These are phyloP conservation scores for Phytophthora litchii DNA, from an alignment of 352 stramenopile species.

Conservation along the genomic window DNA sequence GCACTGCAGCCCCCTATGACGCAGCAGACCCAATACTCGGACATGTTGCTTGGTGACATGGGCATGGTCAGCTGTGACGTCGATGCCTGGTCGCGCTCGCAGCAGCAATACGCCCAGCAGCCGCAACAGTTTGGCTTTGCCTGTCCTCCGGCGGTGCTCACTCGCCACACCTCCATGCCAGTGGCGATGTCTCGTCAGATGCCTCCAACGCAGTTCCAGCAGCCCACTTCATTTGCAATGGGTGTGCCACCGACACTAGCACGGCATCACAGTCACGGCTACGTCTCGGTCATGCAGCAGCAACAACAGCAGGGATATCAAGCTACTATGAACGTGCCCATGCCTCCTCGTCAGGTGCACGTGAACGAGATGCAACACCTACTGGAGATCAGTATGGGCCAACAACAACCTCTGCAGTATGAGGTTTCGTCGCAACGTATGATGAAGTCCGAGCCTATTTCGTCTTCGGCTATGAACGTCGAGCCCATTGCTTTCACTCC, in stretches of 20 bases:
- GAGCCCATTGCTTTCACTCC: slow-evolving; percentile 72
- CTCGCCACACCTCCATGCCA: slow-evolving; percentile 71
- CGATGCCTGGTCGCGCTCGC: slow-evolving; percentile 51
- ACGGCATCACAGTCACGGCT: slow-evolving; percentile 74
- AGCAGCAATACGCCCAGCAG: slow-evolving; percentile 39
- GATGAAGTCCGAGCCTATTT: slow-evolving; percentile 39
- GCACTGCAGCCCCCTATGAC: slow-evolving; percentile 24
- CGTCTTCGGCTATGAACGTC: slow-evolving; percentile 45
- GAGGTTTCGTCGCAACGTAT: slow-evolving; percentile 18
- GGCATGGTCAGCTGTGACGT: slow-evolving; percentile 74
- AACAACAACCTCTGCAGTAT: slow-evolving; percentile 57
- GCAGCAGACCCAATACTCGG: slow-evolving; percentile 37
- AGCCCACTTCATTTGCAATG: slow-evolving; percentile 37
- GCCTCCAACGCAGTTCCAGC: slow-evolving; percentile 26
- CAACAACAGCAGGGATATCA: slow-evolving; percentile 36
- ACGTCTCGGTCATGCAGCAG: slow-evolving; percentile 57
- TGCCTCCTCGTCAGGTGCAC: slow-evolving; percentile 46
- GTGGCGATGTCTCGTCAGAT: slow-evolving; percentile 54
- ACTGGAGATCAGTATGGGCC: slow-evolving; percentile 62
- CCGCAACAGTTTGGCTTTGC: slow-evolving; percentile 43
- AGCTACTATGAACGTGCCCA: slow-evolving; percentile 40
- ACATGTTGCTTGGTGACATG: slow-evolving; percentile 71
- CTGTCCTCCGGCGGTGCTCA: slow-evolving; percentile 61
- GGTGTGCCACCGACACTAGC: slow-evolving; percentile 45
- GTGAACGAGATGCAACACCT: slow-evolving; percentile 61